Evolutionary conservation across 2,329 filamentous ascomycete species (phyloP), one percentile per base, ranked within the genome.

Genomic region (Penicillium palitans): DNA sequence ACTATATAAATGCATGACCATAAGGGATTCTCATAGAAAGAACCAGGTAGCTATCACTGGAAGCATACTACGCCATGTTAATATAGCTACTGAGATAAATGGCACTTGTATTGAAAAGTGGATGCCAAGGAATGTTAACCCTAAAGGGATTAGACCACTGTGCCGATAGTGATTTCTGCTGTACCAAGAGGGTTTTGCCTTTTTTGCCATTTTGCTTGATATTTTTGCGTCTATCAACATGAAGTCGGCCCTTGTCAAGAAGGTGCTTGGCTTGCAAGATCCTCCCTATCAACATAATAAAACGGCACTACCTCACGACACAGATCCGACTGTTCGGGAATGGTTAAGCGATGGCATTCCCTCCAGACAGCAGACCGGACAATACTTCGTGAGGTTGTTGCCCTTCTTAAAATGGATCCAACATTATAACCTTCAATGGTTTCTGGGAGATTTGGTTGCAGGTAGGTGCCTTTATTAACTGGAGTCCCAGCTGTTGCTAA

Each of bases 351-450:
- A 47, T 13, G n/a, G 47, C 15, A 27, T 56, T n/a, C 57, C 57
- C 15, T 51, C 57, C 10, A n/a, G 42, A 9, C n/a, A 19, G 8
- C 47, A 57, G 15, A 2, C 42, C 4, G 19, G 49, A 10, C 40
- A 47, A n/a, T 47, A 59, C n/a, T 52, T 57, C 3, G 17, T 51
- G 37, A 31, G 48, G 10, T 2, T 59, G 25, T 25, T 59, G 9
- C 57, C 57, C n/a, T 59, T 59, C 47, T 13, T 41, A 29, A 42
- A 37, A 25, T 59, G 57, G 57, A 52, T 59, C 17, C 40, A 42
- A 31, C 37, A 59, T n/a, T 59, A 59, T 44, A 59, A 59, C 37
- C 6, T 59, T 9, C 57, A 59, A 44, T 59, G 57, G 57, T 44
- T 59, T 44, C n/a, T 59, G 15, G 57, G 57, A 15, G 57, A 59